A percentile compares a stretch with the other conserved stretches of the same genome.
Conservation (phyloP, 78 protist genomes). For the Pigoraptor vietnamica region DNA sequence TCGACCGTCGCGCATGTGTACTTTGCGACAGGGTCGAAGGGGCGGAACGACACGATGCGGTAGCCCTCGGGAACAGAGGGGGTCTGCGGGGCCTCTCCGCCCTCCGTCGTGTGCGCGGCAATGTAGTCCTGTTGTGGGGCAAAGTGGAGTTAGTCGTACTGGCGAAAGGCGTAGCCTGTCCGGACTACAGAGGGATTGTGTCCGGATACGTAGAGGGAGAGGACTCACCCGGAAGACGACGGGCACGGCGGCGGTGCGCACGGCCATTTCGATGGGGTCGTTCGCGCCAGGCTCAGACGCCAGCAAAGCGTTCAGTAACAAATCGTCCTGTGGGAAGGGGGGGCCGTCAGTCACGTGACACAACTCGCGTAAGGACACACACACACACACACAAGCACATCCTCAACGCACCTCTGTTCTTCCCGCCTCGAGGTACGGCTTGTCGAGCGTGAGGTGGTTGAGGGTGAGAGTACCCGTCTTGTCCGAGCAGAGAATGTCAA, state of each 20-base stretch:
- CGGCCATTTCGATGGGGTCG: not conserved
- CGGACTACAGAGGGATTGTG: not conserved
- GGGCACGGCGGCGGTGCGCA: not conserved
- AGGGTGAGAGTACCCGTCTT: slow-evolving; percentile 95
- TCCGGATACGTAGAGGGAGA: not conserved
- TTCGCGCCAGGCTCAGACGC: not conserved
- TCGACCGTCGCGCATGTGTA: slow-evolving; percentile 18
- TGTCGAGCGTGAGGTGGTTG: slow-evolving; percentile 81
- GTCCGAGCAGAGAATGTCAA: slow-evolving; percentile 68
- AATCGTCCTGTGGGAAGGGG: not conserved
- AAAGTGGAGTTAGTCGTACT: too few species aligned
- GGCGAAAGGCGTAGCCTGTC: too few species aligned
- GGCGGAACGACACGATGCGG: slow-evolving; percentile 14
- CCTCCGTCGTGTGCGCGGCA: not conserved
- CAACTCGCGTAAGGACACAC: too few species aligned
- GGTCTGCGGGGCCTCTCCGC: not conserved
- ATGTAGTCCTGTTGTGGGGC: not conserved
- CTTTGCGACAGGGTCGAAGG: slow-evolving; percentile 78
- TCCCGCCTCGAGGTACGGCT: not conserved
- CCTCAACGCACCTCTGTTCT: not conserved
- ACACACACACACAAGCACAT: not conserved
- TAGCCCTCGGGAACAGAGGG: not conserved
- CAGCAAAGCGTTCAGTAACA: not conserved
- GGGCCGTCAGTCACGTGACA: too few species aligned
- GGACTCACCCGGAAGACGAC: not conserved